These are phyloP conservation scores for Phytophthora podocarpi DNA, from an alignment of 352 stramenopile genomes.

Conservation along the genomic window DNA sequence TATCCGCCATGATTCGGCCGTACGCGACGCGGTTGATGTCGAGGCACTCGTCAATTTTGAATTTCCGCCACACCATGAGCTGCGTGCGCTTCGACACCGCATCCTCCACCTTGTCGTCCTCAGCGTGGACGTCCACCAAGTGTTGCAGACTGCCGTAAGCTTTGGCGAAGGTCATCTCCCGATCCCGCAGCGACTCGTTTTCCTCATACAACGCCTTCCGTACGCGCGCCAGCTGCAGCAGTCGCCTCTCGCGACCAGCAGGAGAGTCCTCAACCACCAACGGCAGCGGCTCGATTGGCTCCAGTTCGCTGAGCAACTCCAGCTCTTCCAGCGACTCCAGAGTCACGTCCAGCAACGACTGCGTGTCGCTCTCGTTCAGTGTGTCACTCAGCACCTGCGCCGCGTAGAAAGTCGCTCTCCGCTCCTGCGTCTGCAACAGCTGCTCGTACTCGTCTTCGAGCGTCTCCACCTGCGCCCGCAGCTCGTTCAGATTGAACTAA, in stretches of 20 bases:
- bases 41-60: conserved; percentile 51
- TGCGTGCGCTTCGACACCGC: conserved; percentile 30
- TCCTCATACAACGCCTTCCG: conserved; percentile 48
- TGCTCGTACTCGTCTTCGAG: conserved; percentile 52
- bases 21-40: conserved; percentile 48
- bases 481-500: conserved; percentile 53
- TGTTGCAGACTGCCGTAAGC: conserved; percentile 53
- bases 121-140: conserved; percentile 42
- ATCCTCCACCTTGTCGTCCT: conserved; percentile 26
- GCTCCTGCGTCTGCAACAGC: conserved; percentile 40
- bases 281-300: conserved; percentile 25
- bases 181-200: conserved; percentile 44
- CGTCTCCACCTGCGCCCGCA: conserved; percentile 50
- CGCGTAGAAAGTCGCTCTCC: conserved; percentile 13
- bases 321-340: conserved; percentile 32
- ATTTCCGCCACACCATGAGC: conserved; percentile 41
- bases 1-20: conserved; percentile 37
- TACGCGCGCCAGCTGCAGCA: conserved; percentile 40
- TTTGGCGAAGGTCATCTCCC: conserved; percentile 50
- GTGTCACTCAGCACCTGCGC: conserved; percentile 13
- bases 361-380: conserved; percentile 19
- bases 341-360: conserved; percentile 29
- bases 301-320: conserved; percentile 17
- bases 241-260: conserved; percentile 21
- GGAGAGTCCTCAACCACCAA: conserved; percentile 11